phyloP scores from a whole-genome alignment of 2,329 filamentous ascomycete genomes.

The Fulvia fulva region DNA sequence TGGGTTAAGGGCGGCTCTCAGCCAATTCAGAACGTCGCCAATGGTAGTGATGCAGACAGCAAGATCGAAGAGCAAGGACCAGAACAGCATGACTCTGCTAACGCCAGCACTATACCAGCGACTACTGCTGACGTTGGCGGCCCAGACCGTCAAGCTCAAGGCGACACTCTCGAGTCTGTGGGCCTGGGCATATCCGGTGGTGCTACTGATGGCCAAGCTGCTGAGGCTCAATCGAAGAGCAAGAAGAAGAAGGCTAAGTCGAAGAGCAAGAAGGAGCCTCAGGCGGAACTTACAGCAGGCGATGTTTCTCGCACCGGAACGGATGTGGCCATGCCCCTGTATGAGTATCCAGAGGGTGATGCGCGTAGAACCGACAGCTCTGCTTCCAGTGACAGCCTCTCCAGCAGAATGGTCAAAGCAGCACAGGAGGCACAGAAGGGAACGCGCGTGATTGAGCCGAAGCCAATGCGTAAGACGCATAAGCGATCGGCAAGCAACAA shows the following conservation, averaged over 20 bases:
- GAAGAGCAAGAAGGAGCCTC: conserved; percentile 17
- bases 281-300: conserved; percentile 3
- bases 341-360: background rate
- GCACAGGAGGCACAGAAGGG: conserved; percentile 11
- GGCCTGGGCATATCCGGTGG: conserved; percentile 13
- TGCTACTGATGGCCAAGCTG: conserved; percentile 5
- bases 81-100: background rate
- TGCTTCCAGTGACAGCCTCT: background rate
- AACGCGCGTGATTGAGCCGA: background rate
- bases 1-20: background rate
- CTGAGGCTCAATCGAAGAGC: conserved; percentile 12
- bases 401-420: background rate
- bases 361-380: background rate
- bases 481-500: conserved; percentile 1
- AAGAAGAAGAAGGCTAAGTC: conserved; percentile 21
- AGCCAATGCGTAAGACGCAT: conserved; percentile 1
- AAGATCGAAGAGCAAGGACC: background rate
- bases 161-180: background rate
- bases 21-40: background rate
- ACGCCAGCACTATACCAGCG: background rate
- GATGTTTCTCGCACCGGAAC: background rate
- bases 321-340: background rate
- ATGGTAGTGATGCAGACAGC: background rate
- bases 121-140: background rate
- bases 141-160: background rate